Evolutionary conservation across 805 yeast genomes (phyloP).

Genomic region (Monosporozyma siamensis): DNA sequence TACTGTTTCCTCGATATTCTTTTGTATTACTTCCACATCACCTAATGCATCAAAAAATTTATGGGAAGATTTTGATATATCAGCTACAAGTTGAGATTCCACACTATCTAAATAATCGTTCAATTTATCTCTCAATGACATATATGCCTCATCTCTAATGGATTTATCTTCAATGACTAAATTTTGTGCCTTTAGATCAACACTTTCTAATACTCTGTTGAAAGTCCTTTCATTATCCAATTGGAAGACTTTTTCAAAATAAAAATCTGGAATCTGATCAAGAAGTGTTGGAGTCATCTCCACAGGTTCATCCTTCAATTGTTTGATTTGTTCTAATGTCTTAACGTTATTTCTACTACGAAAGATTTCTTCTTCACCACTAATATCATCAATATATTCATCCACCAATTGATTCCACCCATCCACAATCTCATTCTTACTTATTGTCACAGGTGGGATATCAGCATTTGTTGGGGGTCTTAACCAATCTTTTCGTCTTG

Average conservation of each 20-base stretch:
- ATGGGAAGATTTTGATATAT: slow-evolving; percentile 75
- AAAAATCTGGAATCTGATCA: slow-evolving; percentile 47
- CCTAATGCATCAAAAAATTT: slow-evolving; percentile 79
- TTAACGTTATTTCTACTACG: slow-evolving; percentile 37
- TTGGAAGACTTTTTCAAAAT: slow-evolving; percentile 57
- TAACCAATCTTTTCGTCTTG: slow-evolving; percentile 33
- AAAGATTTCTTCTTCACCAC: slow-evolving; percentile 38
- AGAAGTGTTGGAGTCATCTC: slow-evolving; percentile 9
- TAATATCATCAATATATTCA: slow-evolving; percentile 36
- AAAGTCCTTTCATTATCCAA: slow-evolving; percentile 85
- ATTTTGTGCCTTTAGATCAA: slow-evolving; percentile 34
- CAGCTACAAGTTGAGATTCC: slow-evolving; percentile 70
- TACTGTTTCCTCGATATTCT: slow-evolving; percentile 44
- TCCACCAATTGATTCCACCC: slow-evolving; percentile 37
- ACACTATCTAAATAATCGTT: slow-evolving; percentile 79
- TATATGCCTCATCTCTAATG: slow-evolving; percentile 37
- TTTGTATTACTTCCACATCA: slow-evolving; percentile 58
- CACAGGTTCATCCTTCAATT: slow-evolving; percentile 20
- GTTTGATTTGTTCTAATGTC: slow-evolving; percentile 31
- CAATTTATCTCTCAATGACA: slow-evolving; percentile 63
- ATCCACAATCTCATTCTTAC: slow-evolving; percentile 37
- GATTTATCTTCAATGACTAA: slow-evolving; percentile 24
- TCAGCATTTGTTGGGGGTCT: slow-evolving; percentile 69
- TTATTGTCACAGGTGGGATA: slow-evolving; percentile 70
- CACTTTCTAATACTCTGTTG: slow-evolving; percentile 57